Evolutionary conservation across 352 stramenopile genomes (phyloP).

Genomic region (Phytopythium boreale): DNA sequence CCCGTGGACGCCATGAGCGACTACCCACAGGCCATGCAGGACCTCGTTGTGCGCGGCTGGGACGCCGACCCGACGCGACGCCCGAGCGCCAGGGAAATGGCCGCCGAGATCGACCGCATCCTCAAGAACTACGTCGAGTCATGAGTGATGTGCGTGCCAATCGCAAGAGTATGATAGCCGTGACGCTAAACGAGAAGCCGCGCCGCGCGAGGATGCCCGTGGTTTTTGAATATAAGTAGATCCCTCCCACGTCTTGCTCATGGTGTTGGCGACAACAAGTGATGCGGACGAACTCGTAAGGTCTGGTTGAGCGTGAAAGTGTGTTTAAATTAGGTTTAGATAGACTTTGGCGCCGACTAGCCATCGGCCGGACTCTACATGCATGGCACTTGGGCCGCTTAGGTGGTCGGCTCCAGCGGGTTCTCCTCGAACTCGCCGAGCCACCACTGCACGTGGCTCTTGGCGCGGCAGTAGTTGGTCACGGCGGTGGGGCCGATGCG

Average conservation of each 20-base stretch:
- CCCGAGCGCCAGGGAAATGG: constrained; percentile 46
- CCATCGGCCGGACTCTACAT: neutral
- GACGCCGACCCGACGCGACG: constrained; percentile 41
- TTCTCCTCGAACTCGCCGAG: constrained; percentile 62
- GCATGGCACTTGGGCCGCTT: neutral
- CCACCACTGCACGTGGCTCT: constrained; percentile 65
- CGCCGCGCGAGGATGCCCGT: neutral
- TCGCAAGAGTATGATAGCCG: constrained; percentile 8
- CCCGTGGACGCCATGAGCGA: constrained; percentile 41
- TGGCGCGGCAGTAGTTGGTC: constrained; percentile 59
- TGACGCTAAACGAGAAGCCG: neutral
- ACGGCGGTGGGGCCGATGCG: constrained; percentile 46
- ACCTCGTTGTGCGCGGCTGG: constrained; percentile 59
- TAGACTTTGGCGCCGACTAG: neutral
- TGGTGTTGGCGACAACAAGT: neutral
- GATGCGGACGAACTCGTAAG: neutral
- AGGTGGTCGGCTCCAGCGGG: constrained; percentile 20
- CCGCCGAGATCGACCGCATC: constrained; percentile 49
- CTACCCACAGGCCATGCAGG: constrained; percentile 62
- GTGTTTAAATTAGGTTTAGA: constrained; percentile 1
- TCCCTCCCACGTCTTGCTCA: neutral
- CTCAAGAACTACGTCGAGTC: constrained; percentile 23
- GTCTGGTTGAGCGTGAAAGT: neutral
- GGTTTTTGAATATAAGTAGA: constrained; percentile 1
- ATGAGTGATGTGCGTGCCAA: neutral